phyloP scores from a whole-genome alignment of 805 yeast genomes.

The Cyberlindnera sargentensis region DNA sequence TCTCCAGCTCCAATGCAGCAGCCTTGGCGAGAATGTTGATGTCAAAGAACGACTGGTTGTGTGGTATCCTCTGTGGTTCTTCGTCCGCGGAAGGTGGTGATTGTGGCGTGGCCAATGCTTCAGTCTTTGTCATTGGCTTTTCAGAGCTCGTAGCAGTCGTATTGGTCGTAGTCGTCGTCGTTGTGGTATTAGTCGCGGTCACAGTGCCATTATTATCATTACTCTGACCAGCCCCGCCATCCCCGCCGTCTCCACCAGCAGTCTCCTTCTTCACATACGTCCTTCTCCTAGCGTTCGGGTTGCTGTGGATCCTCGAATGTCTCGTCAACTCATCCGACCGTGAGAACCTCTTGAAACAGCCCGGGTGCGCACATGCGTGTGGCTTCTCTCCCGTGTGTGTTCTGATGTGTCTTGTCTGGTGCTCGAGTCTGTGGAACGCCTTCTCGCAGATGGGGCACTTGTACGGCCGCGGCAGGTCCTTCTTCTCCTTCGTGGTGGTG shows the following conservation, averaged over 20 bases:
- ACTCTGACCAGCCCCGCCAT: neutral
- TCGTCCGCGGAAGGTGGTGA: constrained; percentile 8
- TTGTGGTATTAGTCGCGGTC: too few relatives aligned
- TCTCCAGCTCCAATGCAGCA: constrained; percentile 24
- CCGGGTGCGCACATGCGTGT: constrained; percentile 66
- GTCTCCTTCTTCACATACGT: constrained; percentile 33
- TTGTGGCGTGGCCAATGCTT: constrained; percentile 14
- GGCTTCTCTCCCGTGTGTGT: constrained; percentile 83
- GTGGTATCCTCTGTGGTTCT: constrained; percentile 1
- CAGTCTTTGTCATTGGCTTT: too few relatives aligned
- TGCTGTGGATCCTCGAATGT: constrained; percentile 65
- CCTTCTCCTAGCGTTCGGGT: constrained; percentile 62
- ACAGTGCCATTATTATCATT: too few relatives aligned
- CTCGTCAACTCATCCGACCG: constrained; percentile 71
- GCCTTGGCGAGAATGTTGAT: constrained; percentile 25
- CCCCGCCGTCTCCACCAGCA: constrained; percentile 1
- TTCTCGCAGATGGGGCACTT: constrained; percentile 69
- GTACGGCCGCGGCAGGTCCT: constrained; percentile 44
- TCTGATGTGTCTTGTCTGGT: constrained; percentile 71
- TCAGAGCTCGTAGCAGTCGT: too few relatives aligned
- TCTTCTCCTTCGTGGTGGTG: constrained; percentile 6
- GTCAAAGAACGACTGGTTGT: constrained; percentile 15
- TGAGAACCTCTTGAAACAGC: constrained; percentile 60
- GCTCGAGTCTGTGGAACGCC: constrained; percentile 71
- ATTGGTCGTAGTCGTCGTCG: too few relatives aligned